Evolutionary conservation across 768 basidiomycete genomes (phyloP).

Genomic region (Exsudoporus frostii): DNA sequence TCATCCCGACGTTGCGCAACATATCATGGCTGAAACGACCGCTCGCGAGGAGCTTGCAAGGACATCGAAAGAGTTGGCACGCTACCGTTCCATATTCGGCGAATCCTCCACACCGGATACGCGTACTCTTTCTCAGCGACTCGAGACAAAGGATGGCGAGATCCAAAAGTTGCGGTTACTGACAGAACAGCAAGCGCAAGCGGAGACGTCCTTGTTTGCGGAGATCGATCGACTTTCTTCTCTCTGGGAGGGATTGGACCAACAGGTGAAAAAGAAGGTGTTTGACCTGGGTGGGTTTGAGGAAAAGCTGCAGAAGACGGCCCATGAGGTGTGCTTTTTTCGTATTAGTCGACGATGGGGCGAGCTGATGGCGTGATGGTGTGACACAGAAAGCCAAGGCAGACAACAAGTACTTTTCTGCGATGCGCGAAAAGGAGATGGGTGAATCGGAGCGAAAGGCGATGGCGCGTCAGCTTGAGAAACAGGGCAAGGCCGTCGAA

Average conservation of each 20-base stretch:
- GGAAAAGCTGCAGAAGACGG: slow-evolving; percentile 61
- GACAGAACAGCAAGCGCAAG: slow-evolving; percentile 60
- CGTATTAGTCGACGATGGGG: neutral
- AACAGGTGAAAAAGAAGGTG: slow-evolving; percentile 79
- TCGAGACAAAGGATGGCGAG: slow-evolving; percentile 69
- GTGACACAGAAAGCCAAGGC: slow-evolving; percentile 81
- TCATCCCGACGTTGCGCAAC: slow-evolving; percentile 51
- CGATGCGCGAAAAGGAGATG: slow-evolving; percentile 87
- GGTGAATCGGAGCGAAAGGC: slow-evolving; percentile 73
- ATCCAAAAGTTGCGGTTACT: slow-evolving; percentile 58
- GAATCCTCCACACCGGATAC: slow-evolving; percentile 51
- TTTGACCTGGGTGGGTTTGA: slow-evolving; percentile 77
- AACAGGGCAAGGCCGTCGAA: slow-evolving; percentile 64
- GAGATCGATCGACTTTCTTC: slow-evolving; percentile 85
- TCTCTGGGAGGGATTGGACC: slow-evolving; percentile 83
- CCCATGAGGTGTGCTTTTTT: slow-evolving; percentile 58
- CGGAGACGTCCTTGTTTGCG: slow-evolving; percentile 71
- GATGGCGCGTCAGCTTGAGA: slow-evolving; percentile 52
- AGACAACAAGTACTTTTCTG: slow-evolving; percentile 91
- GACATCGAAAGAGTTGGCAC: slow-evolving; percentile 47
- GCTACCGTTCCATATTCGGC: slow-evolving; percentile 66
- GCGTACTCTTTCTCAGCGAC: slow-evolving; percentile 45
- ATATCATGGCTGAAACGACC: slow-evolving; percentile 49
- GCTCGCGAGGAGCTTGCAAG: slow-evolving; percentile 47
- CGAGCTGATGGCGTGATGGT: neutral